Conservation (phyloP, 2,329 filamentous ascomycete species). For the Metarhizium brunneum region DNA sequence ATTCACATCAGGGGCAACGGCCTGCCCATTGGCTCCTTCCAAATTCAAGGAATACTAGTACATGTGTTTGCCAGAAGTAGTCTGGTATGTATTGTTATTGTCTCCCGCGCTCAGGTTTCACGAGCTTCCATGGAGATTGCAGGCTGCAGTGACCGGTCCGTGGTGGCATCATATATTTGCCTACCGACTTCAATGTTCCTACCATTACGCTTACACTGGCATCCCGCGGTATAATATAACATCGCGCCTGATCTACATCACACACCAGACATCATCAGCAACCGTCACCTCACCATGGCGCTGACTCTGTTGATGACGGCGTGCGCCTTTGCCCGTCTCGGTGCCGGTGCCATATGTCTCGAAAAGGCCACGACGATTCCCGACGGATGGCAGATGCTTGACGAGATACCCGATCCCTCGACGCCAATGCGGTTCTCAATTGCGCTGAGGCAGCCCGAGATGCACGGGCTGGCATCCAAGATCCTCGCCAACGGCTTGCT, state of each 20-base stretch:
- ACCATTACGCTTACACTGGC: too few species aligned
- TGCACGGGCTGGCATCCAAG: slow-evolving; percentile 15
- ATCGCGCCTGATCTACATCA: too few species aligned
- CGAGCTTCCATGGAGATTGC: too few species aligned
- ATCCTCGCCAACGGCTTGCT: slow-evolving; percentile 21
- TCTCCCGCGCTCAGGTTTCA: too few species aligned
- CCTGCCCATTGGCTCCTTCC: too few species aligned
- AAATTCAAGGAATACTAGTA: too few species aligned
- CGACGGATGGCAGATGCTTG: slow-evolving; percentile 19
- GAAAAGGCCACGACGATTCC: slow-evolving; percentile 20
- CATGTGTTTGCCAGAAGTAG: too few species aligned
- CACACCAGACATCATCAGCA: background rate
- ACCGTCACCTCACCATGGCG: slow-evolving; percentile 7
- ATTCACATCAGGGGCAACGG: background rate
- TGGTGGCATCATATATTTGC: too few species aligned
- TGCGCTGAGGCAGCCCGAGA: slow-evolving; percentile 22
- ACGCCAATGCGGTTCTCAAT: slow-evolving; percentile 21
- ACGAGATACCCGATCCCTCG: slow-evolving; percentile 12
- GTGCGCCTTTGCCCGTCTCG: slow-evolving; percentile 15
- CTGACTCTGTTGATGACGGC: slow-evolving; percentile 7
- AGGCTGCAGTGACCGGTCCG: too few species aligned
- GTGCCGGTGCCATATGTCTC: slow-evolving; percentile 13
- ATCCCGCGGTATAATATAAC: too few species aligned
- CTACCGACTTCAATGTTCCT: too few species aligned
- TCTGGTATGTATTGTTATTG: too few species aligned